These are phyloP conservation scores for Sugiyamaella paludigena DNA, from an alignment of 1,139 yeast genomes.

Conservation along the genomic window DNA sequence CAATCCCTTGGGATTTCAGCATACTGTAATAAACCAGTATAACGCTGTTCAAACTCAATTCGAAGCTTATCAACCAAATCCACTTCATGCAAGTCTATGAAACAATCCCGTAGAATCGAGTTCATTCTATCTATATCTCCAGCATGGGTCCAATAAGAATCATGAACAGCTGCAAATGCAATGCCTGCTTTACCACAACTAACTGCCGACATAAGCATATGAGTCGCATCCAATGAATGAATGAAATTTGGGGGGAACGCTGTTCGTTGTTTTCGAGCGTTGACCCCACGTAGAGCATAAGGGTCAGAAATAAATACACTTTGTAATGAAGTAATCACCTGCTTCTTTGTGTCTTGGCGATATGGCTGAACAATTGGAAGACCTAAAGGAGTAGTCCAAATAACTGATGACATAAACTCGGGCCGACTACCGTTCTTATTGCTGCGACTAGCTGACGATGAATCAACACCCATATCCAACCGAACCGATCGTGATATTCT, in stretches of 20 bases:
- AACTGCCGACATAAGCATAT: conserved; percentile 87
- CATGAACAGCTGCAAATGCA: conserved; percentile 95
- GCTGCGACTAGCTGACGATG: conserved; percentile 31
- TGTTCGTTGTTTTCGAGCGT: conserved; percentile 81
- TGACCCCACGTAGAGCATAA: conserved; percentile 74
- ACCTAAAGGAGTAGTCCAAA: conserved; percentile 97
- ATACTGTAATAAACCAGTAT: conserved; percentile 62
- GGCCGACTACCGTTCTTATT: conserved; percentile 14
- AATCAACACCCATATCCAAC: conserved; percentile 43
- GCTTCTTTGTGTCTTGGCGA: conserved; percentile 61
- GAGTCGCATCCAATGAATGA: conserved; percentile 95
- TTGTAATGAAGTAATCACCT: conserved; percentile 76
- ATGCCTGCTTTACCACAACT: conserved; percentile 67
- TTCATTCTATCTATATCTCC: conserved; percentile 75
- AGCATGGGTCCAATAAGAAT: conserved; percentile 98
- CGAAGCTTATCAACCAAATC: conserved; percentile 69
- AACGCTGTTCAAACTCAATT: conserved; percentile 78
- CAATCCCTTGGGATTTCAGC: conserved; percentile 53
- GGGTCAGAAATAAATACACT: conserved; percentile 83
- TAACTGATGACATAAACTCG: conserved; percentile 73
- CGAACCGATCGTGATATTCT: conserved; percentile 77
- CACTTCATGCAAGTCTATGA: conserved; percentile 71
- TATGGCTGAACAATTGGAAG: conserved; percentile 92
- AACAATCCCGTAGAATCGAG: conserved; percentile 68
- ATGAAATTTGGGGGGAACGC: conserved; percentile 97